Conservation (phyloP, 805 yeast species). For the Saccharomycopsis schoenii region DNA sequence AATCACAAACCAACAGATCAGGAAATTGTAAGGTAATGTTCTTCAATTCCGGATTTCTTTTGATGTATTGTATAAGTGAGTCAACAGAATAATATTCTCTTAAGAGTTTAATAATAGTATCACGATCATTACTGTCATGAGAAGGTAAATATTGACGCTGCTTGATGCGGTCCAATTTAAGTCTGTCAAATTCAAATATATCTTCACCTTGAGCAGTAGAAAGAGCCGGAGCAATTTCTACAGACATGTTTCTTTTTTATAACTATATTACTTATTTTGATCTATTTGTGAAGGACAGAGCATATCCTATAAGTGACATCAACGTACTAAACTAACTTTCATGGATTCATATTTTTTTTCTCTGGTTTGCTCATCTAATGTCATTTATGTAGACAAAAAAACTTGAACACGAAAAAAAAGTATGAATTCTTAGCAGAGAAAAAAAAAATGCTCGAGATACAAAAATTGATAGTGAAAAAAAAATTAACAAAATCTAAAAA, state of each 20-base stretch:
- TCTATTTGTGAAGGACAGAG: not conserved
- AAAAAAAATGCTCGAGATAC: not conserved
- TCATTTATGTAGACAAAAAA: not conserved
- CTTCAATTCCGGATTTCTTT: slow-evolving; percentile 26
- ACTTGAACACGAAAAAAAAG: not conserved
- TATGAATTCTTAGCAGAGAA: no score
- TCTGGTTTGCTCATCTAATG: not conserved
- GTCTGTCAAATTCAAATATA: slow-evolving; percentile 32
- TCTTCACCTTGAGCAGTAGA: slow-evolving; percentile 45
- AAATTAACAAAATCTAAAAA: not conserved
- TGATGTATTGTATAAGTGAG: slow-evolving; percentile 34
- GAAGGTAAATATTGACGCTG: slow-evolving; percentile 8
- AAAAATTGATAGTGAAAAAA: not conserved
- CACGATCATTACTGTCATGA: slow-evolving; percentile 1
- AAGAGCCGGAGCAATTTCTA: slow-evolving; percentile 30
- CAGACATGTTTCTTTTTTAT: not conserved
- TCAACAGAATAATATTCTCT: slow-evolving; percentile 46
- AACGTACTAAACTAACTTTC: not conserved
- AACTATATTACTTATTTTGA: not conserved
- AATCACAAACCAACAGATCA: slow-evolving; percentile 66
- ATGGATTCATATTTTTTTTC: not conserved
- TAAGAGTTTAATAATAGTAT: slow-evolving; percentile 22
- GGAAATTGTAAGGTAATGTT: slow-evolving; percentile 85
- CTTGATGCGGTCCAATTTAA: slow-evolving; percentile 18
- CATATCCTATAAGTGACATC: not conserved